These are phyloP conservation scores for Lecanoromycetidae sp. DNA, from an alignment of 2,329 filamentous ascomycete genomes.

Conservation along the genomic window DNA sequence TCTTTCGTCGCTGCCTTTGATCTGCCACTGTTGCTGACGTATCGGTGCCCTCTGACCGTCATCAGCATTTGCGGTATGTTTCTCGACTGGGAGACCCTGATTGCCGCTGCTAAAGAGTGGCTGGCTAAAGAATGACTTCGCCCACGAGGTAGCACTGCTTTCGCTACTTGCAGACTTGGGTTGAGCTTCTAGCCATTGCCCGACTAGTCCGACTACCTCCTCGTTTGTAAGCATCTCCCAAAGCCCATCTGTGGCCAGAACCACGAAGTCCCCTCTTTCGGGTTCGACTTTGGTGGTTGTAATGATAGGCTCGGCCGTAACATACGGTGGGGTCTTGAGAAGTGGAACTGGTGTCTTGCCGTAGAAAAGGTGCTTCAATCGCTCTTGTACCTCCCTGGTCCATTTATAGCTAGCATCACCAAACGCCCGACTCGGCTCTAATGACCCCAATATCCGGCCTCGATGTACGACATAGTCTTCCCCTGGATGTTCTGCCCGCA, in stretches of 20 bases:
- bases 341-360: slow-evolving; percentile 64
- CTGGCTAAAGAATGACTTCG: slow-evolving; percentile 25
- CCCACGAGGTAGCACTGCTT: slow-evolving; percentile 45
- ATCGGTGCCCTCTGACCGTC: slow-evolving; percentile 72
- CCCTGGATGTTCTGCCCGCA: slow-evolving; percentile 76
- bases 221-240: slow-evolving; percentile 99
- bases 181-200: slow-evolving; percentile 88
- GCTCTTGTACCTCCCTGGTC: slow-evolving; percentile 70
- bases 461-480: slow-evolving; percentile 80
- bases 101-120: slow-evolving; percentile 34
- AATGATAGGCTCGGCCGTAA: slow-evolving; percentile 88
- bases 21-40: slow-evolving; percentile 81
- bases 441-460: slow-evolving; percentile 77
- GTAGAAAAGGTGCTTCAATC: slow-evolving; percentile 77
- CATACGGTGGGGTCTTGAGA: slow-evolving; percentile 86
- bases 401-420: slow-evolving; percentile 97
- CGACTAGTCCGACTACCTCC: slow-evolving; percentile 90
- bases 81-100: slow-evolving; percentile 62
- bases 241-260: slow-evolving; percentile 89
- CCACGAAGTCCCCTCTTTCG: slow-evolving; percentile 82
- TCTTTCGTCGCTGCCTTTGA: slow-evolving; percentile 55
- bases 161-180: slow-evolving; percentile 28
- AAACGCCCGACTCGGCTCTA: slow-evolving; percentile 89
- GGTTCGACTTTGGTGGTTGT: slow-evolving; percentile 88
- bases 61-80: slow-evolving; percentile 33